These are phyloP conservation scores for Pestalotiopsis fici DNA, from an alignment of 2,329 filamentous ascomycete genomes.

Conservation along the genomic window DNA sequence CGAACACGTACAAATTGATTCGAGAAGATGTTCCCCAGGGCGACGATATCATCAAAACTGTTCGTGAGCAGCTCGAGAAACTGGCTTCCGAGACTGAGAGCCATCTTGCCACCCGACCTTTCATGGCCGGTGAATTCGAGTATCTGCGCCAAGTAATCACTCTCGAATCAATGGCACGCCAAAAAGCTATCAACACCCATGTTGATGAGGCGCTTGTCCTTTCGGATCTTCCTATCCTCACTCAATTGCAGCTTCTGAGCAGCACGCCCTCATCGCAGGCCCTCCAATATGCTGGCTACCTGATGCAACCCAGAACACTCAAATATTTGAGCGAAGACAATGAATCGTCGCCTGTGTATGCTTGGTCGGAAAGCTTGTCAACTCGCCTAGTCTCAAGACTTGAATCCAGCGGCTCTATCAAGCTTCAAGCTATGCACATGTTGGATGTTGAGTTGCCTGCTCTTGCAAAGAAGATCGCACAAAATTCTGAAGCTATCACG, in stretches of 20 bases:
- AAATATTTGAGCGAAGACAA: conserved; percentile 11
- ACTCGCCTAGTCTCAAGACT: conserved; percentile 57
- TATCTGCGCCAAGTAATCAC: conserved; percentile 53
- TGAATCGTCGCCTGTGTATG: conserved; percentile 29
- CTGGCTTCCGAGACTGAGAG: conserved; percentile 28
- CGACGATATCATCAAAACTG: conserved; percentile 47
- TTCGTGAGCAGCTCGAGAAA: conserved; percentile 51
- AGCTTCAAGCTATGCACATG: conserved; percentile 60
- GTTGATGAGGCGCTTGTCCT: conserved; percentile 46
- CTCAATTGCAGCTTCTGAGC: conserved; percentile 44
- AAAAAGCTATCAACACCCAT: conserved; percentile 20
- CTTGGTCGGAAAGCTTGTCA: conserved; percentile 49
- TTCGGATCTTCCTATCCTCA: conserved; percentile 43
- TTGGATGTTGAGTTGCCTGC: conserved; percentile 66
- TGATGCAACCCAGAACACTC: conserved; percentile 32
- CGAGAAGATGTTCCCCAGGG: conserved; percentile 43
- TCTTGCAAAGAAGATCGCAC: conserved; percentile 56
- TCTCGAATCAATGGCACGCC: conserved; percentile 34
- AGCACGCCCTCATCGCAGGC: conserved; percentile 35
- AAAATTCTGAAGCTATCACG: conserved; percentile 49
- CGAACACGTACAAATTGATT: conserved; percentile 57
- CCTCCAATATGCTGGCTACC: conserved; percentile 49
- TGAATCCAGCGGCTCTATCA: conserved; percentile 50
- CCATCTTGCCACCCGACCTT: conserved; percentile 44
- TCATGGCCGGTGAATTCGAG: conserved; percentile 58